Evolutionary conservation across 2,329 filamentous ascomycete species (phyloP).

Genomic region (Pseudocercospora eumusae): DNA sequence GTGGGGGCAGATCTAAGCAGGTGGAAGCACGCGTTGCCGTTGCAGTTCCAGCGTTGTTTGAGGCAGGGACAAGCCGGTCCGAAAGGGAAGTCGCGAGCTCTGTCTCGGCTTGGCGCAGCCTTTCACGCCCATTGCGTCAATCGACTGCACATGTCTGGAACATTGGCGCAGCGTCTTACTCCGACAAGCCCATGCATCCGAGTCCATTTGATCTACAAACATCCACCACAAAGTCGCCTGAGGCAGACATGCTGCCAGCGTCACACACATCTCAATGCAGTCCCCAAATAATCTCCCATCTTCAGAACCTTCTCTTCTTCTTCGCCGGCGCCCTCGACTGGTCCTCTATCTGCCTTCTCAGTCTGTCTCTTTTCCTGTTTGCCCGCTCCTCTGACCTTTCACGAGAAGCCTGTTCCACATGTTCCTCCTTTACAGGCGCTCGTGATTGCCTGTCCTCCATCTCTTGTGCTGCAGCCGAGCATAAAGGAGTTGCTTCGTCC

Average conservation of each 20-base stretch:
- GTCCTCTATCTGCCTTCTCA: constrained; percentile 56
- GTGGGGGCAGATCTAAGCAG: constrained; percentile 4
- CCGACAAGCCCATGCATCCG: no score
- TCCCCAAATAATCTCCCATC: neutral
- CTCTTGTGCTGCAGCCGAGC: neutral
- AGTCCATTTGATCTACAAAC: neutral
- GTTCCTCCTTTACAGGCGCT: neutral
- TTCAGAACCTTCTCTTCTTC: constrained; percentile 60
- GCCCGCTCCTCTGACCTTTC: constrained; percentile 56
- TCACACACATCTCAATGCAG: neutral
- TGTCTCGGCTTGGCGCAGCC: constrained; percentile 1
- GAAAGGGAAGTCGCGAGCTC: neutral
- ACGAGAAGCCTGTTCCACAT: constrained; percentile 16
- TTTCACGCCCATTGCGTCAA: neutral
- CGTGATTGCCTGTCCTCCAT: neutral
- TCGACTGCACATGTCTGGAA: neutral
- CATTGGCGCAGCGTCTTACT: neutral
- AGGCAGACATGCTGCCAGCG: neutral
- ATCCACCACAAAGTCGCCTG: neutral
- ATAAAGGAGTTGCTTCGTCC: neutral
- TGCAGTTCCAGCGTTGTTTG: constrained; percentile 2
- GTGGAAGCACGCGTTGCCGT: constrained; percentile 6
- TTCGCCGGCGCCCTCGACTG: constrained; percentile 56
- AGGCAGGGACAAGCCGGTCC: constrained; percentile 8
- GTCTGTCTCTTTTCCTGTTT: constrained; percentile 56